Conservation (phyloP, 352 stramenopile genomes). For the Bremia lactucae region DNA sequence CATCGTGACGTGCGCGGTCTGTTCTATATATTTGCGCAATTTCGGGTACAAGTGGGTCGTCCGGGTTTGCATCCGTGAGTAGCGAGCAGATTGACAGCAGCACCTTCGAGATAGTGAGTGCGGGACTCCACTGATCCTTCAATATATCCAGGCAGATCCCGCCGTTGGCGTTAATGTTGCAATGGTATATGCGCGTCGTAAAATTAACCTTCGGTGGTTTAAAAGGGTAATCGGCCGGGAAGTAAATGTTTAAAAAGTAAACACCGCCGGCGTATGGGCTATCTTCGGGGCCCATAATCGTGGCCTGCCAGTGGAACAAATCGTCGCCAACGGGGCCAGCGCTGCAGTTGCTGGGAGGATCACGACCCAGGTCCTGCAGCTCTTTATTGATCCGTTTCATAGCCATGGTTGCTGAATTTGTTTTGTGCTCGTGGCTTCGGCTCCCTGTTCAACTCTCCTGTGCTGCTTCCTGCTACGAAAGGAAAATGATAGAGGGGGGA, state of each 20-base stretch:
- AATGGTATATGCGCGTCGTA: constrained; percentile 99
- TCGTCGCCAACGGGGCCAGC: constrained; percentile 96
- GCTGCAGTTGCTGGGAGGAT: constrained; percentile 97
- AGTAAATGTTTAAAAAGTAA: constrained; percentile 99
- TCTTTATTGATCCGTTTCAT: constrained; percentile 95
- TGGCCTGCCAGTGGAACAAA: constrained; percentile 96
- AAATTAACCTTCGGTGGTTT: constrained; percentile 99
- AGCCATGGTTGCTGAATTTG: constrained; percentile 49
- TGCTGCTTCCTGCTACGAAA: constrained; percentile 33
- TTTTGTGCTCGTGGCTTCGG: constrained; percentile 8
- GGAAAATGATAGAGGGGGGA: constrained; percentile 25
- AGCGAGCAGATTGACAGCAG: constrained; percentile 99
- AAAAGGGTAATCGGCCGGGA: constrained; percentile 99
- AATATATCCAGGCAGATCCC: constrained; percentile 99
- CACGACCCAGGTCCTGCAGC: constrained; percentile 88
- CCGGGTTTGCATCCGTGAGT: constrained; percentile 98
- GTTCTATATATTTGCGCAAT: constrained; percentile 93
- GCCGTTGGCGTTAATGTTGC: constrained; percentile 99
- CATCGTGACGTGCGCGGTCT: constrained; percentile 89
- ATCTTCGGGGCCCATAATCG: constrained; percentile 98
- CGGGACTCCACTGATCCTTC: constrained; percentile 99
- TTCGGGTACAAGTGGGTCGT: constrained; percentile 93
- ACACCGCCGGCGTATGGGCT: constrained; percentile 95
- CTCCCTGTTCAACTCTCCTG: no score
- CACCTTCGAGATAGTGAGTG: constrained; percentile 99